Evolutionary conservation across 345 rosid species (phyloP).

Genomic region (Pistacia atlantica): DNA sequence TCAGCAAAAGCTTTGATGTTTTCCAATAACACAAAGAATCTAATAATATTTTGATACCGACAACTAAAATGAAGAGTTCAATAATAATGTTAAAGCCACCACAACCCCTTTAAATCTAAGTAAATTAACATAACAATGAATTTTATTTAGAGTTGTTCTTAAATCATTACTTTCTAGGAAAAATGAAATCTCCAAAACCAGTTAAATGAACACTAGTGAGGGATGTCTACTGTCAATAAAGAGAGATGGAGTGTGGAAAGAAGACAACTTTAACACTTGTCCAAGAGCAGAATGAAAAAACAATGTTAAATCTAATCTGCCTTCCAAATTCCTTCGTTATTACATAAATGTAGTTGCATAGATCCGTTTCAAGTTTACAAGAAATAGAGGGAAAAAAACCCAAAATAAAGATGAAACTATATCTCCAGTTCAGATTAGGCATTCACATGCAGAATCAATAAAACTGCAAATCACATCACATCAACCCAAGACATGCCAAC

Average conservation of each 20-base stretch:
- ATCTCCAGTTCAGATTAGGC: not conserved
- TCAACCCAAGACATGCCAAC: not conserved
- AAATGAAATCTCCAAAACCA: not conserved
- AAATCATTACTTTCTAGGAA: not conserved
- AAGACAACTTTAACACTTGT: not conserved
- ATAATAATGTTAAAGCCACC: not conserved
- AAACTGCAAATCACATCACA: not conserved
- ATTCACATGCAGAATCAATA: not conserved
- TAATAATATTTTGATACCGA: not conserved
- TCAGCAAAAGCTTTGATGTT: conserved; percentile 14
- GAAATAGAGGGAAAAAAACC: not conserved
- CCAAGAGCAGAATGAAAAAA: not conserved
- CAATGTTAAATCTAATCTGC: not conserved
- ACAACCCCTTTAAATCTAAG: not conserved
- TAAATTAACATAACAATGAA: not conserved
- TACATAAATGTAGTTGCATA: not conserved
- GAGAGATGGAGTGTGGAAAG: not conserved
- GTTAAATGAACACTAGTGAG: not conserved
- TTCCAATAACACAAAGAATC: not conserved
- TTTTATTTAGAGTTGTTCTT: not conserved
- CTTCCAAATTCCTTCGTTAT: conserved; percentile 2
- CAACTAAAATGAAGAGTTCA: not conserved
- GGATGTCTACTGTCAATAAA: not conserved
- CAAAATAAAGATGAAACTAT: not conserved
- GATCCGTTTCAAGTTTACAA: not conserved